Percentiles rank a stretch among this genome's conserved stretches.
Evolutionary conservation across 2,329 filamentous ascomycete species (phyloP).

Genomic region (Verticillium zaregamsianum): DNA sequence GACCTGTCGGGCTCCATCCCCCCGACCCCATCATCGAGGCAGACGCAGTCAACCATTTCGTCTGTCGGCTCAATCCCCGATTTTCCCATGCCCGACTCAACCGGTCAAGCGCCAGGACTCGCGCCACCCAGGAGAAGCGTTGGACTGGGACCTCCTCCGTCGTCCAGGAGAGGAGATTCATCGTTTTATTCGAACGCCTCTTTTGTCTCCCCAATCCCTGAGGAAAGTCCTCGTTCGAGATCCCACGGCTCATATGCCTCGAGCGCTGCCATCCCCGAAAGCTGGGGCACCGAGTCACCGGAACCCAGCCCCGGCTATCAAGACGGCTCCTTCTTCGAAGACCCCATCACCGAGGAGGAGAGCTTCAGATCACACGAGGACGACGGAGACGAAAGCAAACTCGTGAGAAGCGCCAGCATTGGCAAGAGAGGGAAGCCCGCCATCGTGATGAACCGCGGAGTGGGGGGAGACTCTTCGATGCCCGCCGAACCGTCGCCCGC

Average conservation of each 20-base stretch:
- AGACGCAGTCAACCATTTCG: slow-evolving; percentile 49
- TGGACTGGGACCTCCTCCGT: slow-evolving; percentile 56
- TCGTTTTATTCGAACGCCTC: slow-evolving; percentile 64
- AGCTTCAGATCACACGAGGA: slow-evolving; percentile 33
- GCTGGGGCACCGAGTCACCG: slow-evolving; percentile 53
- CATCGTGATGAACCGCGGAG: slow-evolving; percentile 40
- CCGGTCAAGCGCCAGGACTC: slow-evolving; percentile 17
- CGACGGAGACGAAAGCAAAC: slow-evolving; percentile 49
- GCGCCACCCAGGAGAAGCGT: slow-evolving; percentile 41
- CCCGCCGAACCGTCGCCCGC: background rate
- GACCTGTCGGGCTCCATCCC: slow-evolving; percentile 33
- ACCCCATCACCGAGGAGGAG: slow-evolving; percentile 41
- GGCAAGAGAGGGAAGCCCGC: slow-evolving; percentile 57
- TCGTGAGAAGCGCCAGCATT: slow-evolving; percentile 59
- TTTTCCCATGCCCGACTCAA: slow-evolving; percentile 41
- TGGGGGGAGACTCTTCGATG: slow-evolving; percentile 10
- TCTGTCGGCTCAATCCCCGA: slow-evolving; percentile 57
- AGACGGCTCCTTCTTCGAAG: slow-evolving; percentile 41
- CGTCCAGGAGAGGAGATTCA: slow-evolving; percentile 54
- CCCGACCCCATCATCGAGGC: slow-evolving; percentile 44
- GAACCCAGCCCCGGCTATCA: slow-evolving; percentile 38
- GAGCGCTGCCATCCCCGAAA: slow-evolving; percentile 67
- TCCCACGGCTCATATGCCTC: slow-evolving; percentile 66
- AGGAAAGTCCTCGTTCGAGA: slow-evolving; percentile 57
- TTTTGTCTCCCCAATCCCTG: slow-evolving; percentile 71